Percentiles rank a stretch among this genome's conserved stretches.
phyloP scores from a whole-genome alignment of 2,329 filamentous ascomycete species.

The Epichloe amarillans region DNA sequence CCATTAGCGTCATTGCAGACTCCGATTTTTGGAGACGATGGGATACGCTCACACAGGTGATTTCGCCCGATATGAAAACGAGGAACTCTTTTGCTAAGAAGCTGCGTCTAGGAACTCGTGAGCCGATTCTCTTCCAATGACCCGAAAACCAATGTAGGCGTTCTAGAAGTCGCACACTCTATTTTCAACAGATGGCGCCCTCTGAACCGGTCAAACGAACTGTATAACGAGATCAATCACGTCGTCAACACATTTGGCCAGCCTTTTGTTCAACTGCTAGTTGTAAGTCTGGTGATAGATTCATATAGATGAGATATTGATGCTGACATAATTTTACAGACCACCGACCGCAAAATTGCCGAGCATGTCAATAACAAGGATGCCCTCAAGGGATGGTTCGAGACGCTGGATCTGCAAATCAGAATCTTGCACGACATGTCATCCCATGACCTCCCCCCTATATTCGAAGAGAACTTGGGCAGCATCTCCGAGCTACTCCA shows the following conservation, averaged over 20 bases:
- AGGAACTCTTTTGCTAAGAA: conserved; percentile 4
- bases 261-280: conserved; percentile 70
- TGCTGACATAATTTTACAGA: conserved; percentile 23
- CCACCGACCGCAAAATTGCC: conserved; percentile 58
- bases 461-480: conserved; percentile 79
- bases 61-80: too few relatives aligned
- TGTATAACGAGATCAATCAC: conserved; percentile 94
- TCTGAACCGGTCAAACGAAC: conserved; percentile 79
- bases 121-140: conserved; percentile 73
- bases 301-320: conserved; percentile 2
- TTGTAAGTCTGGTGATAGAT: conserved; percentile 33
- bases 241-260: conserved; percentile 74
- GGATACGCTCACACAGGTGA: conserved; percentile 82
- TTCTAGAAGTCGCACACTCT: conserved; percentile 92
- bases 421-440: conserved; percentile 94
- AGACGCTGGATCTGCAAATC: conserved; percentile 74
- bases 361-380: conserved; percentile 64
- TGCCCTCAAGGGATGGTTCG: conserved; percentile 63
- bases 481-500: conserved; percentile 69
- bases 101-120: conserved; percentile 57
- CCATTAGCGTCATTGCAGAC: conserved; percentile 93
- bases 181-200: conserved; percentile 96
- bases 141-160: conserved; percentile 77
- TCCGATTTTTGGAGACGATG: conserved; percentile 94
- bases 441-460: conserved; percentile 88